Conservation (phyloP, 768 basidiomycete genomes). For the Boletus fagicola region DNA sequence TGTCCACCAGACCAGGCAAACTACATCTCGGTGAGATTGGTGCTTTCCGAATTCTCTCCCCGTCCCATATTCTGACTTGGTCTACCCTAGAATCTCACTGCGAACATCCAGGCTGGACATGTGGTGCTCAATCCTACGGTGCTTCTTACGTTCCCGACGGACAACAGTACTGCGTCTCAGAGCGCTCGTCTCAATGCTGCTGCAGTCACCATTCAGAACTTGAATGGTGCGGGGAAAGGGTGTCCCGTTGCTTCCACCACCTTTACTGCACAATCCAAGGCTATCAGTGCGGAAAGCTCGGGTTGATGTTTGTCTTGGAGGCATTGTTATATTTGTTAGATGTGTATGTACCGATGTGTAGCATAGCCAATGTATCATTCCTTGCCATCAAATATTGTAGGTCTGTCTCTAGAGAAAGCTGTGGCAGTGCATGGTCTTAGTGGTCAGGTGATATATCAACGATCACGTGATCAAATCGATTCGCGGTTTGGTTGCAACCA, state of each 20-base stretch:
- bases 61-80: not conserved
- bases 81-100: slow-evolving; percentile 32
- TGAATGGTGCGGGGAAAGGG: slow-evolving; percentile 62
- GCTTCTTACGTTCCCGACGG: slow-evolving; percentile 42
- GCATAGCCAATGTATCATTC: not conserved
- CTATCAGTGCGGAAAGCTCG: slow-evolving; percentile 14
- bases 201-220: slow-evolving; percentile 67
- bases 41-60: not conserved
- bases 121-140: slow-evolving; percentile 43
- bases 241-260: slow-evolving; percentile 66
- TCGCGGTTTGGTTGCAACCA: slow-evolving; percentile 28
- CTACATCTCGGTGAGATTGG: slow-evolving; percentile 24
- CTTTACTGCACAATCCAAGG: slow-evolving; percentile 42
- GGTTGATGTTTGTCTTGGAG: not conserved
- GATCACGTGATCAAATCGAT: slow-evolving; percentile 20
- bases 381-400: not conserved
- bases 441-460: slow-evolving; percentile 27
- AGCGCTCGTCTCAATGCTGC: slow-evolving; percentile 54
- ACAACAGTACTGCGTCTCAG: slow-evolving; percentile 39
- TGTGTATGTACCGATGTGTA: not conserved
- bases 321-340: not conserved
- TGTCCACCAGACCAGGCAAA: slow-evolving; percentile 33
- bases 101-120: slow-evolving; percentile 41
- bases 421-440: not conserved
- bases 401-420: no score